A percentile compares a stretch with the other conserved stretches of the same genome.
phyloP scores from a whole-genome alignment of 208 protist species.

The Kentomonas sorsogonicus region DNA sequence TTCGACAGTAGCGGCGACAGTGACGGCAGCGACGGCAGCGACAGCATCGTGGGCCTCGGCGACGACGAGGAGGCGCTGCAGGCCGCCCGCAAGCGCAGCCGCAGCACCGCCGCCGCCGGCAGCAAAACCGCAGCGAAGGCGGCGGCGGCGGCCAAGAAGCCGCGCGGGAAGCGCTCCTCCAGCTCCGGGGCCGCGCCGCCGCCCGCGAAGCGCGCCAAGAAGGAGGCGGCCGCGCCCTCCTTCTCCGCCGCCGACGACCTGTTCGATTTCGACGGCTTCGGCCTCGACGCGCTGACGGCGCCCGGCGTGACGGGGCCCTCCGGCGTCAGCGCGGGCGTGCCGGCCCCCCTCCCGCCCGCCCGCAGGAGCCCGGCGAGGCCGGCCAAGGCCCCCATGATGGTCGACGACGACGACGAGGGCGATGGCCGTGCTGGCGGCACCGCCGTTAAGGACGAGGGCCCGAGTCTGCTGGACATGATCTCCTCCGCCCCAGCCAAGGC shows the following conservation, averaged over 20 bases:
- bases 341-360: too few species aligned
- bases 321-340: too few species aligned
- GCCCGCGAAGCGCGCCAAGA: conserved; percentile 22
- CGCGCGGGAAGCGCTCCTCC: not conserved
- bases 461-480: too few species aligned
- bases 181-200: not conserved
- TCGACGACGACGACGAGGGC: conserved; percentile 4
- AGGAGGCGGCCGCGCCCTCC: conserved; percentile 9
- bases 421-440: too few species aligned
- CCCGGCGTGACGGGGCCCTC: not conserved
- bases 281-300: conserved; percentile 51
- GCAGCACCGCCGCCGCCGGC: conserved; percentile 10
- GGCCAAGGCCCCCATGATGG: conserved; percentile 1
- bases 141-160: conserved; percentile 2
- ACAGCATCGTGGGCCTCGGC: conserved; percentile 17
- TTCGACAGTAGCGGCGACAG: conserved; percentile 20
- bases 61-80: conserved; percentile 17
- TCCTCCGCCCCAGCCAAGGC: not conserved
- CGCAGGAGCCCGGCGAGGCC: too few species aligned
- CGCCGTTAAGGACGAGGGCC: too few species aligned
- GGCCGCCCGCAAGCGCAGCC: not conserved
- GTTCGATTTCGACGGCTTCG: conserved; percentile 74
- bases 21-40: conserved; percentile 22
- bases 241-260: conserved; percentile 29
- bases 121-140: conserved; percentile 16